A percentile compares a stretch with the other conserved stretches of the same genome.
Evolutionary conservation across 768 basidiomycete species (phyloP).

Genomic region (Kwoniella botswanensis): DNA sequence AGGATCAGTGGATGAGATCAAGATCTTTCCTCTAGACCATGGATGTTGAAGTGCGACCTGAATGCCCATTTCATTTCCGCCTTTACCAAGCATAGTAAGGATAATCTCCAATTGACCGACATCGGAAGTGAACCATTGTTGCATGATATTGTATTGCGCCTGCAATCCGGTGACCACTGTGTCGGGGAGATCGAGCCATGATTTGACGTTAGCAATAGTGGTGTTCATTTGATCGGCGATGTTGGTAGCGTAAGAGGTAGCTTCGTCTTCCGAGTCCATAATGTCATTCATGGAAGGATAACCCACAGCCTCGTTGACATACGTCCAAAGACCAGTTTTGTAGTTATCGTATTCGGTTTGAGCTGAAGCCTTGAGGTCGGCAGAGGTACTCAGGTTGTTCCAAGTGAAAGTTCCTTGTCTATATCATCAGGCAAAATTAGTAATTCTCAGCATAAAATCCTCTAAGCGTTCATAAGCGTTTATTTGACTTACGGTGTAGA

Average conservation of each 20-base stretch:
- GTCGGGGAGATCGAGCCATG: slow-evolving; percentile 44
- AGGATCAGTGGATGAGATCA: slow-evolving; percentile 66
- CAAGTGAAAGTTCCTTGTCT: slow-evolving; percentile 47
- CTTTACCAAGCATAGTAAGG: slow-evolving; percentile 50
- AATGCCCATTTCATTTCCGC: slow-evolving; percentile 46
- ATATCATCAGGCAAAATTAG: background rate
- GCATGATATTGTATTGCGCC: slow-evolving; percentile 52
- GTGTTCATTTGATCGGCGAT: slow-evolving; percentile 32
- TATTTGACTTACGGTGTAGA: slow-evolving; percentile 35
- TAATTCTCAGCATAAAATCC: slow-evolving; percentile 1
- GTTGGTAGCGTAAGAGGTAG: slow-evolving; percentile 38
- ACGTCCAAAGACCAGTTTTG: slow-evolving; percentile 51
- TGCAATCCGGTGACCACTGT: slow-evolving; percentile 47
- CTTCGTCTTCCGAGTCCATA: slow-evolving; percentile 23
- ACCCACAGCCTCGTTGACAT: slow-evolving; percentile 52
- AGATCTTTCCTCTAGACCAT: slow-evolving; percentile 65
- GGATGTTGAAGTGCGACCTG: slow-evolving; percentile 54
- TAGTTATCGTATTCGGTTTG: slow-evolving; percentile 31
- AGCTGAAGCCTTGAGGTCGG: slow-evolving; percentile 31
- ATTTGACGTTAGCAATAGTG: slow-evolving; percentile 40
- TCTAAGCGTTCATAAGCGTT: background rate
- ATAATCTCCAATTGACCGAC: slow-evolving; percentile 55
- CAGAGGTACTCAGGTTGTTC: slow-evolving; percentile 33
- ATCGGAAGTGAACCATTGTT: slow-evolving; percentile 44
- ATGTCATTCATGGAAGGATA: slow-evolving; percentile 48